Base-by-base conservation (phyloP, 371 early-diverging fungal species). In the Apophysomyces trapeziformis region DNA sequence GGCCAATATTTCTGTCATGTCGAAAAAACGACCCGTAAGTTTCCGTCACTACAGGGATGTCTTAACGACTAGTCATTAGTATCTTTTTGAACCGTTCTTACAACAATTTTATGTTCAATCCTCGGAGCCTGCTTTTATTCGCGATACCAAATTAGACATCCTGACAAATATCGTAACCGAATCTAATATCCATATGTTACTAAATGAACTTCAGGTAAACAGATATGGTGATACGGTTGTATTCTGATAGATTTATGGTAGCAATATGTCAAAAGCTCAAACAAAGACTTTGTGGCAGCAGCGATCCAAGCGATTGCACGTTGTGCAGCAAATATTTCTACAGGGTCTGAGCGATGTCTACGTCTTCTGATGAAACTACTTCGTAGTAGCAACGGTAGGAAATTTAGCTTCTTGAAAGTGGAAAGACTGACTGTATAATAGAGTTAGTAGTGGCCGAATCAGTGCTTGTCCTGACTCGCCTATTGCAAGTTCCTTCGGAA, bases 101-200 rank as follows among this genome's bases (percentile, higher is more conserved):
- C 89, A 88, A 44, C 87, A 87, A 67, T 97, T 97, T 71, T 95
- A 89, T 73, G 87, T 94, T 8, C 90, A 89, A 44, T 86, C 92
- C 0, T 82, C 88, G 5, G 98, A 97, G 61, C 87, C 93, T 14
- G 82, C 81, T 9, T 89, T 88, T 71, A 86, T 94, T 58, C 89
- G 93, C 41, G 85, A 92, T 62, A 74, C 92, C 57, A 96, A 97
- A 73, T 77, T 98, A 58, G 92, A 93, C 35, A 93, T 97, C 26
- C 66, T 97, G 68, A 90, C 89, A 6, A 71, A 82, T 32, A 77
- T 95, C 21, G 92, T 86, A 2, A 82, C 78, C 2, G 87, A 88
- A 64, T 68, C 70, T 45, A 92, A 90, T 75, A 86, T 87, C 18
- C 77, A 77, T 26, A 80, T 82, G 9, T 58, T 85, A 60, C 68